Evolutionary conservation across 495 filamentous ascomycete species (phyloP), one percentile per base, ranked within the genome.

Genomic region (Aspergillus baeticus): DNA sequence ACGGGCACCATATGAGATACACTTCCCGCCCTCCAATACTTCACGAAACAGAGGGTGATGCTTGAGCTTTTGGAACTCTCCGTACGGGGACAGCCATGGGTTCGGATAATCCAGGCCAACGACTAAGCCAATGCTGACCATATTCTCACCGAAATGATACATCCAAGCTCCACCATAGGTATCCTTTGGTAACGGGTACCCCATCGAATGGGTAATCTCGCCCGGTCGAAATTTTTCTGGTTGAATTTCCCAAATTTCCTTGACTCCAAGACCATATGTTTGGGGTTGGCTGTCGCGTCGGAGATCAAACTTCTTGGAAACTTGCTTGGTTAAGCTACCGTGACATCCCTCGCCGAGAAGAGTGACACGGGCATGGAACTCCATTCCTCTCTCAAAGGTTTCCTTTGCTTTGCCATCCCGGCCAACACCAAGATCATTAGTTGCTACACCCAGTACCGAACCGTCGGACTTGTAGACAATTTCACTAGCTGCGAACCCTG

Each of bases 21-120:
- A 98, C 74, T 96, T 96, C 51, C 94, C 94, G 55, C 94, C 93
- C 69, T 96, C 87, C 17, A 99, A 79, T 15, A 90, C 84, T 4
- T 84, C 79, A 57, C 75, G 82, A 75, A 94, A 98, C 39, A 95
- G 72, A 20, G 94, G 93, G 70, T 99, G 94, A 60, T 96, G 91
- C 78, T 99, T 99, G 78, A 98, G 84, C 77, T 96, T 96, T 69
- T 99, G 95, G 72, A 99, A 98, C 68, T 99, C 94, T 22, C 83
- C 83, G 67, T 99, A 99, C 0, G 94, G 94, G 0, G 91, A 91
- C 15, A 99, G 81, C 89, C 92, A 99, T 0, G 94, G 95, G 70
- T 99, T 99, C 23, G 88, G 81, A 65, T 98, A 99, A 74, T 99
- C 94, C 29, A 99, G 81, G 22, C 93, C 94, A 26, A 96, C 90